phyloP scores from a whole-genome alignment of 2,329 filamentous ascomycete species.

The Aspergillus chevalieri region DNA sequence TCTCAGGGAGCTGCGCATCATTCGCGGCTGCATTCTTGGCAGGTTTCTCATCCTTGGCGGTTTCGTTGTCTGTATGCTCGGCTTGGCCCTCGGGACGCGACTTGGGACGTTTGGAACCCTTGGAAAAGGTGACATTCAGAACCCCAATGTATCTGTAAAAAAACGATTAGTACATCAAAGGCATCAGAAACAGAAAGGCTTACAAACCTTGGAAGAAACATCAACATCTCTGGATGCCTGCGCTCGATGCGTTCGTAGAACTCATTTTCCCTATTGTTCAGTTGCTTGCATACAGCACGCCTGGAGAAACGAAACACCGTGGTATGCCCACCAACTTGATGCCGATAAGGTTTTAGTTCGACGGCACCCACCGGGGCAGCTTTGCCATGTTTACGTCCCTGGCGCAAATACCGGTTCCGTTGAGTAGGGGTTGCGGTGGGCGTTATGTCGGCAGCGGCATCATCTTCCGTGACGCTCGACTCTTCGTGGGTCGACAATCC shows the following conservation, averaged over 20 bases:
- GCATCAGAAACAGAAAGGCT: slow-evolving; percentile 13
- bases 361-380: slow-evolving; percentile 72
- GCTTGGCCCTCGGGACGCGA: slow-evolving; percentile 26
- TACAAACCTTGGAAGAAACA: slow-evolving; percentile 77
- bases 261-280: slow-evolving; percentile 97
- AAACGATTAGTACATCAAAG: neutral
- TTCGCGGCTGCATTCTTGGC: slow-evolving; percentile 8
- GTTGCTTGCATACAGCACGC: slow-evolving; percentile 91
- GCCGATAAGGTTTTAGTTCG: slow-evolving; percentile 91
- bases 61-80: slow-evolving; percentile 12
- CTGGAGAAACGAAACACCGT: slow-evolving; percentile 94
- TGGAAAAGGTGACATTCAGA: slow-evolving; percentile 90
- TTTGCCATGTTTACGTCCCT: slow-evolving; percentile 22
- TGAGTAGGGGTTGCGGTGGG: slow-evolving; percentile 42
- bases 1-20: slow-evolving; percentile 11
- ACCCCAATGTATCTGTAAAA: slow-evolving; percentile 81
- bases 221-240: slow-evolving; percentile 79
- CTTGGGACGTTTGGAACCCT: slow-evolving; percentile 61
- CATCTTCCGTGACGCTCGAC: slow-evolving; percentile 51
- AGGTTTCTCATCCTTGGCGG: slow-evolving; percentile 6
- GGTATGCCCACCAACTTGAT: slow-evolving; percentile 95
- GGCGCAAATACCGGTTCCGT: slow-evolving; percentile 17
- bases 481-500: slow-evolving; percentile 41
- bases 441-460: slow-evolving; percentile 33
- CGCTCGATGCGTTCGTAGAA: slow-evolving; percentile 96